phyloP scores from a whole-genome alignment of 2,329 filamentous ascomycete genomes.

The Pseudocercospora pini-densiflorae region DNA sequence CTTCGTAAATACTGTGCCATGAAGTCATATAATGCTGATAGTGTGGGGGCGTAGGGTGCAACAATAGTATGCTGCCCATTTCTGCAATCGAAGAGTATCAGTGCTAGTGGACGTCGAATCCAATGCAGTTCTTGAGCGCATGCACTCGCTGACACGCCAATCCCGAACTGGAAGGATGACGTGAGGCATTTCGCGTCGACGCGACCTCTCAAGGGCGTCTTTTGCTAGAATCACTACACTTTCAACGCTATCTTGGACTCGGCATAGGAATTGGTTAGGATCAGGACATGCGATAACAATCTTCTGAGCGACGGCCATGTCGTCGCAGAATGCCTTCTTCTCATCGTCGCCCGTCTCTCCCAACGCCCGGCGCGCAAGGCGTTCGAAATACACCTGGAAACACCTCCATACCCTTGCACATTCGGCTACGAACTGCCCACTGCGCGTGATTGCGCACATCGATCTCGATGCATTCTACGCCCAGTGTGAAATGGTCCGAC shows the following conservation, averaged over 20 bases:
- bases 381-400: constrained; percentile 82
- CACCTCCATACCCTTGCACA: constrained; percentile 77
- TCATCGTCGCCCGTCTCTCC: constrained; percentile 34
- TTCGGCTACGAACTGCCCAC: constrained; percentile 72
- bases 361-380: constrained; percentile 32
- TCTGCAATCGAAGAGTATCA: too few relatives aligned
- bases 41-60: too few relatives aligned
- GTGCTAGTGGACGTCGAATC: too few relatives aligned
- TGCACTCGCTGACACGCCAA: neutral
- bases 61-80: too few relatives aligned
- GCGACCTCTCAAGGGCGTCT: neutral
- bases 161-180: neutral
- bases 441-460: constrained; percentile 87
- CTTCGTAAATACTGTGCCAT: too few relatives aligned
- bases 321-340: constrained; percentile 35
- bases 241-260: neutral
- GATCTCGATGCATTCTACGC: constrained; percentile 96
- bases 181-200: neutral
- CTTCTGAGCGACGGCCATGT: constrained; percentile 21
- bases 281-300: neutral
- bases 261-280: neutral
- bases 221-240: neutral
- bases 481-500: constrained; percentile 91
- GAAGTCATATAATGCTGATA: too few relatives aligned
- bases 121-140: too few relatives aligned